Evolutionary conservation across 2,329 filamentous ascomycete genomes (phyloP).

Genomic region (Phialophora verrucosa): DNA sequence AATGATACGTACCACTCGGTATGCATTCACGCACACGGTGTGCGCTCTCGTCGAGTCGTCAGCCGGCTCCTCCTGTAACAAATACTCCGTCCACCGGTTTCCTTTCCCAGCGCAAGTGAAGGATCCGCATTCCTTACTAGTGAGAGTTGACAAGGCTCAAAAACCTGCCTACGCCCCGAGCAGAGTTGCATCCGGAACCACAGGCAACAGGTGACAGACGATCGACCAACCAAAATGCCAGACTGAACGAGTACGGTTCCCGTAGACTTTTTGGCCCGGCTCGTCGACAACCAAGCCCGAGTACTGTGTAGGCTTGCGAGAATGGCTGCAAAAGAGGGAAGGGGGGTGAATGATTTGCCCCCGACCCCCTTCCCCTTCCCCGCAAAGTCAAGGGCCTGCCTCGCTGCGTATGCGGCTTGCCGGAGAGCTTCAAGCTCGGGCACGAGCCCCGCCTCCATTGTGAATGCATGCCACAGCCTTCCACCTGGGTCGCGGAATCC

Average conservation of each 20-base stretch:
- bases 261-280: background rate
- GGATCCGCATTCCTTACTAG: background rate
- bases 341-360: slow-evolving; percentile 6
- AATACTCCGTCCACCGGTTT: background rate
- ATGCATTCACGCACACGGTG: background rate
- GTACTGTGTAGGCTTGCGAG: background rate
- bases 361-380: background rate
- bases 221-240: background rate
- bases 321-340: background rate
- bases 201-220: background rate
- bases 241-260: background rate
- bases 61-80: background rate
- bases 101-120: background rate
- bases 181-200: background rate
- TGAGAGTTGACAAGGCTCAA: slow-evolving; percentile 6
- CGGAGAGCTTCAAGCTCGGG: background rate
- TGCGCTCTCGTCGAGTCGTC: background rate
- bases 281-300: background rate
- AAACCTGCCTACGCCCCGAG: slow-evolving; percentile 1
- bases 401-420: background rate
- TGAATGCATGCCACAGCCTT: slow-evolving; percentile 13
- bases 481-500: background rate
- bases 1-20: background rate
- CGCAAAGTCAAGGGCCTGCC: background rate
- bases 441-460: background rate